Conservation (phyloP, 2,329 filamentous ascomycete species). For the Arthrobotrys megalospora region DNA sequence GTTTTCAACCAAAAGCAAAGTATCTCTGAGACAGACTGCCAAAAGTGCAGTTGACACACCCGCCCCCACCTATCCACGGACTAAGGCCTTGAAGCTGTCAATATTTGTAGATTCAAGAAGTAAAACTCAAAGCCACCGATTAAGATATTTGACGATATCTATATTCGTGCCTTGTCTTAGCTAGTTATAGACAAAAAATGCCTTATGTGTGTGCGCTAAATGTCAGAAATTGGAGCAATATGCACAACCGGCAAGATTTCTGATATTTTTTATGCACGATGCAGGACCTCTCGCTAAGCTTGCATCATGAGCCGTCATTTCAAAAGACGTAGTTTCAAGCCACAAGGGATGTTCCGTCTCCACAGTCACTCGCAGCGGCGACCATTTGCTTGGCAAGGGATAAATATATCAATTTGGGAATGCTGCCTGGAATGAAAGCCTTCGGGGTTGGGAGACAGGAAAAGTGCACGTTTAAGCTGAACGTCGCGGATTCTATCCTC, state of each 20-base stretch:
- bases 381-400: slow-evolving; percentile 56
- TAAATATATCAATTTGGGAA: slow-evolving; percentile 38
- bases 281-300: slow-evolving; percentile 50
- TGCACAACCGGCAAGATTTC: slow-evolving; percentile 42
- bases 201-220: too few relatives aligned
- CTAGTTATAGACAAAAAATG: too few relatives aligned
- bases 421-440: slow-evolving; percentile 38
- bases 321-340: slow-evolving; percentile 17
- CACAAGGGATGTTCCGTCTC: slow-evolving; percentile 44
- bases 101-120: too few relatives aligned
- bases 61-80: too few relatives aligned
- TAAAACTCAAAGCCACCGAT: too few relatives aligned
- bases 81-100: too few relatives aligned
- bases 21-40: too few relatives aligned
- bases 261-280: slow-evolving; percentile 40
- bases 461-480: not conserved
- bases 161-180: too few relatives aligned
- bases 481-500: slow-evolving; percentile 5
- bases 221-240: not conserved
- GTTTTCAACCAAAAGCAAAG: too few relatives aligned
- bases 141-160: too few relatives aligned
- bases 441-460: slow-evolving; percentile 21
- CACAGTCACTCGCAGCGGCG: slow-evolving; percentile 57
- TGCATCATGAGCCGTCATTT: slow-evolving; percentile 39
- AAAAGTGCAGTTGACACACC: too few relatives aligned